Conservation (phyloP, 1,284 basidiomycete species). For the Ganoderma multipileum region DNA sequence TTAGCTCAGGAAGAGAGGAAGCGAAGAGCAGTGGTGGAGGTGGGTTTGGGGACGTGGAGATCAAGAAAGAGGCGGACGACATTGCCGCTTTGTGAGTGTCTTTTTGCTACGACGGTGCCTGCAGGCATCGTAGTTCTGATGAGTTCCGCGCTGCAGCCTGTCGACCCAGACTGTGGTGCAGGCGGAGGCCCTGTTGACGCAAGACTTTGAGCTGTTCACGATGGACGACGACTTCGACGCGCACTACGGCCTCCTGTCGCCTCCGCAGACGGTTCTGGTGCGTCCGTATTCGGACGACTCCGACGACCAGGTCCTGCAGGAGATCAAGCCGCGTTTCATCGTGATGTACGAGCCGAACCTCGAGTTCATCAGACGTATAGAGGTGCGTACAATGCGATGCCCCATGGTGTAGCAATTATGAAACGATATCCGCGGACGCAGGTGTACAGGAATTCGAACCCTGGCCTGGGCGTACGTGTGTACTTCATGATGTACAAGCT, state of each 20-base stretch:
- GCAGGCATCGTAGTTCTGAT: neutral
- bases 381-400: conserved; percentile 82
- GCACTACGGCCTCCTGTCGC: conserved; percentile 79
- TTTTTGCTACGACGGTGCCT: neutral
- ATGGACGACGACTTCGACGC: conserved; percentile 63
- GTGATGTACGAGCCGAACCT: conserved; percentile 79
- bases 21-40: conserved; percentile 54
- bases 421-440: conserved; percentile 39
- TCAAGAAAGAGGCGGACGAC: conserved; percentile 32
- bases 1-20: conserved; percentile 62
- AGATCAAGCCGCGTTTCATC: conserved; percentile 90
- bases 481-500: conserved; percentile 96
- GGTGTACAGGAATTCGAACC: conserved; percentile 87
- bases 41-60: conserved; percentile 17
- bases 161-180: conserved; percentile 25
- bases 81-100: conserved; percentile 33
- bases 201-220: conserved; percentile 51
- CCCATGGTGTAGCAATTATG: neutral
- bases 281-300: conserved; percentile 92
- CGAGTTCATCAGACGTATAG: conserved; percentile 87
- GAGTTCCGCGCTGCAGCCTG: conserved; percentile 18
- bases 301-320: conserved; percentile 89
- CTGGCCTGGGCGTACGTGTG: conserved; percentile 85
- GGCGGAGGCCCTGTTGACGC: conserved; percentile 12
- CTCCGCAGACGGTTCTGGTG: conserved; percentile 74